Evolutionary conservation across 1,139 yeast species (phyloP).

Genomic region (Blastobotrys serpentis): DNA sequence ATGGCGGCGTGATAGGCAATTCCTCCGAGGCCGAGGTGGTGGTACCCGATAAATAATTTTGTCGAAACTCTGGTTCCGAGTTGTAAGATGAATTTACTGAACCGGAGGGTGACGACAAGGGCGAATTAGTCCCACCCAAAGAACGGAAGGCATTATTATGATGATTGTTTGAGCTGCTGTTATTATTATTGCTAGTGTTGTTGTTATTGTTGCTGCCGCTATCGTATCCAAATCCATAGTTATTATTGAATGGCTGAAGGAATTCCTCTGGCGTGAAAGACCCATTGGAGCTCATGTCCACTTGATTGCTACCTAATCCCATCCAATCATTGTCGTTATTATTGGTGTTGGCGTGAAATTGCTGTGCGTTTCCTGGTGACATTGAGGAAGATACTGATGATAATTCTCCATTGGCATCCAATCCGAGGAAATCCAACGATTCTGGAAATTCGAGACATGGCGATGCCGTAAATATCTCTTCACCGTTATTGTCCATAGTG

Average conservation of each 20-base stretch:
- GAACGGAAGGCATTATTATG: not conserved
- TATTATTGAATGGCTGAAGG: not conserved
- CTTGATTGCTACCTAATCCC: not conserved
- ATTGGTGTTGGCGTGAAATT: not conserved
- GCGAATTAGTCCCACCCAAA: not conserved
- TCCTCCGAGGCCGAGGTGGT: not conserved
- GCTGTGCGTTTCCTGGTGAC: not conserved
- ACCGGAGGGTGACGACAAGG: slow-evolving; percentile 11
- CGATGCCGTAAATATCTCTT: not conserved
- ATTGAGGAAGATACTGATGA: slow-evolving; percentile 4
- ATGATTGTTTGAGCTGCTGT: too few species aligned
- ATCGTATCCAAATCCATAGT: slow-evolving; percentile 1
- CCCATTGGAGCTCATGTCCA: not conserved
- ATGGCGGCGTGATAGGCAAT: slow-evolving; percentile 11
- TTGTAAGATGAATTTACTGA: slow-evolving; percentile 8
- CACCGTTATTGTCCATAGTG: slow-evolving; percentile 1
- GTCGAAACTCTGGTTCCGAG: slow-evolving; percentile 5
- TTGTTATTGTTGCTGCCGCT: not conserved
- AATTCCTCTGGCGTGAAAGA: slow-evolving; percentile 6
- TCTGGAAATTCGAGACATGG: slow-evolving; percentile 4
- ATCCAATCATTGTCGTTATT: not conserved
- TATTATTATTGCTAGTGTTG: too few species aligned
- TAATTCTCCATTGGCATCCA: slow-evolving; percentile 2
- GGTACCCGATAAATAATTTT: not conserved
- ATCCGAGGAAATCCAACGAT: slow-evolving; percentile 2